Percentiles rank a stretch among this genome's conserved stretches.
Evolutionary conservation across 306 rosid species (phyloP).

Genomic region (Alnus glutinosa): DNA sequence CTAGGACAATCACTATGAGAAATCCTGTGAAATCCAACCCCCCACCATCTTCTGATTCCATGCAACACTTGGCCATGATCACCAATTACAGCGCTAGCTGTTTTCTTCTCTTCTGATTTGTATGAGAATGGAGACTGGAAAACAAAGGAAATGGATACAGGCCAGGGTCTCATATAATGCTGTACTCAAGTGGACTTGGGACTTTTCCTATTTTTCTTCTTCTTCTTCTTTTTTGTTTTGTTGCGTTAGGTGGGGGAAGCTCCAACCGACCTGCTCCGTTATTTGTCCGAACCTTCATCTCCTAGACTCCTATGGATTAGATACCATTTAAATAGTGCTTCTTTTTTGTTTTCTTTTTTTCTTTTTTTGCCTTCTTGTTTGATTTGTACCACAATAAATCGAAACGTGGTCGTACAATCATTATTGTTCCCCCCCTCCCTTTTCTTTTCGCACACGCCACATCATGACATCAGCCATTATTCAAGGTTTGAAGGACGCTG

Average conservation of each 20-base stretch:
- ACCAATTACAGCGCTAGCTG: too few species aligned
- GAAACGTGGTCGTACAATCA: too few species aligned
- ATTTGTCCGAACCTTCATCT: background rate
- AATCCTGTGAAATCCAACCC: slow-evolving; percentile 11
- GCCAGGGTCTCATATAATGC: background rate
- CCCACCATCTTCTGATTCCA: slow-evolving; percentile 12
- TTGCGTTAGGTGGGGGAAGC: background rate
- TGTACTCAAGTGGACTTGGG: slow-evolving; percentile 15
- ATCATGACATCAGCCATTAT: too few species aligned
- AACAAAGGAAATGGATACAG: background rate
- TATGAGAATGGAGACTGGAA: background rate
- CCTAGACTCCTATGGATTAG: background rate
- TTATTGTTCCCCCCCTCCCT: too few species aligned
- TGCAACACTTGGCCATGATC: slow-evolving; percentile 32
- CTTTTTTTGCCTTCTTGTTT: too few species aligned
- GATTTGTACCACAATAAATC: too few species aligned
- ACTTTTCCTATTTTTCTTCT: background rate
- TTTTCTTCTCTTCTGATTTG: background rate
- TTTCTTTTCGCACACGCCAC: too few species aligned
- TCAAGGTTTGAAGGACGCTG: too few species aligned
- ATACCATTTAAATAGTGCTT: too few species aligned
- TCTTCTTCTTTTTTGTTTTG: too few species aligned
- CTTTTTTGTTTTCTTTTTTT: too few species aligned
- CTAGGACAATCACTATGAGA: slow-evolving; percentile 32
- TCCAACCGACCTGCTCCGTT: background rate